Evolutionary conservation across 331 rosid species (phyloP), one percentile per base, ranked within the genome.

Genomic region (Saraca asoca): DNA sequence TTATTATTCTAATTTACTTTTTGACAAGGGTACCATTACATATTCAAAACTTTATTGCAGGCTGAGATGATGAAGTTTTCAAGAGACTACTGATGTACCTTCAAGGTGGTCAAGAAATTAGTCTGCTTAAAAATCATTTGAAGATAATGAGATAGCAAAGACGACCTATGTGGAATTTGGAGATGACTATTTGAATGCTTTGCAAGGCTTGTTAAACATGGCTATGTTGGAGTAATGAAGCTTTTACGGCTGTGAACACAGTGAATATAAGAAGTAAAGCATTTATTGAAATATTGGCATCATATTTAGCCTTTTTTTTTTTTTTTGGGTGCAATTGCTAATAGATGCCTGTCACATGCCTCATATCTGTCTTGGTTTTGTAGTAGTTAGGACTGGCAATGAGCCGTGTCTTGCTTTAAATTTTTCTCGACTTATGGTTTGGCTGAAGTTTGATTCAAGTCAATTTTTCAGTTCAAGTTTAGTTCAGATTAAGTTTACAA

Each of bases 51-150:
- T 41, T 56, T 62, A 58, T 31, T 74, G 74, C 90, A 91, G 96
- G 75, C 85, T 0, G 95, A 86, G 80, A n/a, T 88, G 69, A 82
- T 80, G 58, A 86, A 79, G 77, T 82, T 79, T 74, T 74, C 89
- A 10, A 79, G 87, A 78, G 88, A 80, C 73, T 86, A 75, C 80
- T 91, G 77, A 74, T 18, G 39, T 55, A 67, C 75, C 49, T 75
- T 58, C 16, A 34, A 66, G 62, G 68, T 56, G 45, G 51, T 2
- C 51, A n/a, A 55, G 66, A 53, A 72, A 38, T 20, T 62, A 62
- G 42, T 44, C 19, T 29, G 42, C 15, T 13, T 31, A 10, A 1
- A 12, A 72, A 31, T 53, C 61, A 56, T 43, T 14, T 11, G 62
- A 51, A 43, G 78, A 29, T 67, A 39, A 39, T 67, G 45, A 50